These are phyloP conservation scores for Halophytophthora batemanensis DNA, from an alignment of 352 stramenopile genomes.

Conservation along the genomic window DNA sequence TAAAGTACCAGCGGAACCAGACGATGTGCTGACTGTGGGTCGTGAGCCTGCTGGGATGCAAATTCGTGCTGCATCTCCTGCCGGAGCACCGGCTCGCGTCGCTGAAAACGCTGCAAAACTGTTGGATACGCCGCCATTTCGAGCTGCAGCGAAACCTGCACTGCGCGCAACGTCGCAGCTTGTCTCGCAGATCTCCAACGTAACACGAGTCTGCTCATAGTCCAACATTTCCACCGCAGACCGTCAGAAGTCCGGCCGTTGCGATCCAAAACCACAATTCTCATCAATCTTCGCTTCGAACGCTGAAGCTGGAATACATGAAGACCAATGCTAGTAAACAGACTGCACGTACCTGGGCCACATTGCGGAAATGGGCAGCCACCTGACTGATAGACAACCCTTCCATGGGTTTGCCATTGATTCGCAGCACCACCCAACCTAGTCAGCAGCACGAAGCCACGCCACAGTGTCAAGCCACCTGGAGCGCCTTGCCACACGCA, in stretches of 20 bases:
- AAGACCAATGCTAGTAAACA: neutral
- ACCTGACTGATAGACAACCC: conserved; percentile 36
- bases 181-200: conserved; percentile 21
- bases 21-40: neutral
- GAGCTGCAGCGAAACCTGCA: conserved; percentile 7
- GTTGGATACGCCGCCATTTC: conserved; percentile 6
- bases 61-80: too few relatives aligned
- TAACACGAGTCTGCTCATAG: conserved; percentile 19
- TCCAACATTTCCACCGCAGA: neutral
- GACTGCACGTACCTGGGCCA: conserved; percentile 15
- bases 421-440: conserved; percentile 43
- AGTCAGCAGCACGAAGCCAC: neutral
- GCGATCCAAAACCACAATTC: too few relatives aligned
- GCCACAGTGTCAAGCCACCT: conserved; percentile 1
- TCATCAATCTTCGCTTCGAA: too few relatives aligned
- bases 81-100: neutral
- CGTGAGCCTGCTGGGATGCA: neutral
- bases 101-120: neutral
- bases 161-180: neutral
- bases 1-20: conserved; percentile 9
- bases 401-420: conserved; percentile 33
- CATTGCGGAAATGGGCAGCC: conserved; percentile 44
- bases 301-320: neutral
- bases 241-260: neutral
- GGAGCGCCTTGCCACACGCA: conserved; percentile 5